These are phyloP conservation scores for Cutaneotrichosporon sp. DNA, from an alignment of 1,284 basidiomycete genomes.

Conservation along the genomic window DNA sequence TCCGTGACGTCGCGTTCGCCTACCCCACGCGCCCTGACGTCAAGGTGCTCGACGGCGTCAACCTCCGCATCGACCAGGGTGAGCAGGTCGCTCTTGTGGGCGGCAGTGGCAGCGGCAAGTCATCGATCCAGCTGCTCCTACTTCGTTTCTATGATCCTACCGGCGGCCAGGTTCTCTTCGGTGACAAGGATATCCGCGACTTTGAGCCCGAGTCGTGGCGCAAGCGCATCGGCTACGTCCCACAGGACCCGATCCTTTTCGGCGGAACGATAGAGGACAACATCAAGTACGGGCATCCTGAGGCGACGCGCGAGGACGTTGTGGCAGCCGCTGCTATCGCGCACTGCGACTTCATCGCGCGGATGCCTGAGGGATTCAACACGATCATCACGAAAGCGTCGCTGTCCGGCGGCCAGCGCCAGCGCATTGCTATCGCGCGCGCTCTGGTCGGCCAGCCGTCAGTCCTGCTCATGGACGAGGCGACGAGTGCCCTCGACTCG, in stretches of 20 bases:
- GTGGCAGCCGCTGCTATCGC: constrained; percentile 44
- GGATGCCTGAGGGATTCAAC: constrained; percentile 48
- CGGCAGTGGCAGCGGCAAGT: constrained; percentile 54
- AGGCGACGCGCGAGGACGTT: constrained; percentile 43
- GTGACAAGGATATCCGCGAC: constrained; percentile 75
- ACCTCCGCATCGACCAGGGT: constrained; percentile 55
- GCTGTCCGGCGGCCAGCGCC: constrained; percentile 55
- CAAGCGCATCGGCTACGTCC: constrained; percentile 68
- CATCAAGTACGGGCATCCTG: constrained; percentile 59
- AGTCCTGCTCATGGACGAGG: constrained; percentile 54
- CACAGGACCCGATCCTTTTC: constrained; percentile 69
- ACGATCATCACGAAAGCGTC: constrained; percentile 51
- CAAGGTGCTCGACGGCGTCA: constrained; percentile 70
- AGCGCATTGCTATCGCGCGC: constrained; percentile 57
- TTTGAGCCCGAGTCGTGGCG: constrained; percentile 73
- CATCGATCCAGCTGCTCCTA: constrained; percentile 69
- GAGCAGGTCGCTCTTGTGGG: constrained; percentile 55
- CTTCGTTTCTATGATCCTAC: constrained; percentile 87
- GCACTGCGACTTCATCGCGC: constrained; percentile 51
- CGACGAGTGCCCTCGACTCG: constrained; percentile 47
- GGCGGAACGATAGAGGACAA: constrained; percentile 74
- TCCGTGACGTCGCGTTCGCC: constrained; percentile 68
- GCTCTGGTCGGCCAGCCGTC: constrained; percentile 55
- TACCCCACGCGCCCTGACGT: constrained; percentile 88
- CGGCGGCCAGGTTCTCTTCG: constrained; percentile 69